Percentiles rank a stretch among this genome's conserved stretches.
Evolutionary conservation across 2,329 filamentous ascomycete species (phyloP).

Genomic region (Paracoccidioides lutzii): DNA sequence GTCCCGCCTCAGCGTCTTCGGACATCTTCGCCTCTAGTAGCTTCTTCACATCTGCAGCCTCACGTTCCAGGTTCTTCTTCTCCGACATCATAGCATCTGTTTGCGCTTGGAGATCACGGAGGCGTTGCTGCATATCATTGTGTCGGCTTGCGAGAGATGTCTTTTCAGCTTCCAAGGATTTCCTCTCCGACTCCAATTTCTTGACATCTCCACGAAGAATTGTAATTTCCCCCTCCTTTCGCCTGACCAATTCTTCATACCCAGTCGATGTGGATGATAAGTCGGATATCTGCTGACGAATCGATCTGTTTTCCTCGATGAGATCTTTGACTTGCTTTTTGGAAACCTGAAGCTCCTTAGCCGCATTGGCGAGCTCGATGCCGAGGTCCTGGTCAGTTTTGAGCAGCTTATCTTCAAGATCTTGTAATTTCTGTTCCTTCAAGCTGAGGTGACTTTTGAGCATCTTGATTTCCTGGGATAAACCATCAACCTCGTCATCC

Average conservation of each 20-base stretch:
- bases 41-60: constrained; percentile 76
- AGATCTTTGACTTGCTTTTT: constrained; percentile 66
- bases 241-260: constrained; percentile 84
- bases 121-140: constrained; percentile 59
- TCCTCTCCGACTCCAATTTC: constrained; percentile 68
- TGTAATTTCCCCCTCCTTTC: constrained; percentile 85
- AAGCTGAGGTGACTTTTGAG: constrained; percentile 77
- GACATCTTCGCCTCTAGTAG: constrained; percentile 79
- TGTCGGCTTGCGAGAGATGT: constrained; percentile 59
- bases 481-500: constrained; percentile 59
- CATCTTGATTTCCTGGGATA: constrained; percentile 79
- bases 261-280: constrained; percentile 84
- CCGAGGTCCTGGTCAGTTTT: constrained; percentile 82
- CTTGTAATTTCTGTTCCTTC: constrained; percentile 79
- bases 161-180: constrained; percentile 66
- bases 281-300: constrained; percentile 74
- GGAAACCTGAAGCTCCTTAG: constrained; percentile 64
- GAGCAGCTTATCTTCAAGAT: constrained; percentile 72
- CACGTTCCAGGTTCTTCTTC: constrained; percentile 70
- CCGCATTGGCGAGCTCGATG: constrained; percentile 62
- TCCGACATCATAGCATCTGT: constrained; percentile 76
- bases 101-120: constrained; percentile 78
- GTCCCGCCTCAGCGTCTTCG: constrained; percentile 71
- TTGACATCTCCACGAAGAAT: constrained; percentile 75
- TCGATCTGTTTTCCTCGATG: constrained; percentile 63